Base-by-base conservation (phyloP, 441 rosid species). In the Jatropha podagrica region DNA sequence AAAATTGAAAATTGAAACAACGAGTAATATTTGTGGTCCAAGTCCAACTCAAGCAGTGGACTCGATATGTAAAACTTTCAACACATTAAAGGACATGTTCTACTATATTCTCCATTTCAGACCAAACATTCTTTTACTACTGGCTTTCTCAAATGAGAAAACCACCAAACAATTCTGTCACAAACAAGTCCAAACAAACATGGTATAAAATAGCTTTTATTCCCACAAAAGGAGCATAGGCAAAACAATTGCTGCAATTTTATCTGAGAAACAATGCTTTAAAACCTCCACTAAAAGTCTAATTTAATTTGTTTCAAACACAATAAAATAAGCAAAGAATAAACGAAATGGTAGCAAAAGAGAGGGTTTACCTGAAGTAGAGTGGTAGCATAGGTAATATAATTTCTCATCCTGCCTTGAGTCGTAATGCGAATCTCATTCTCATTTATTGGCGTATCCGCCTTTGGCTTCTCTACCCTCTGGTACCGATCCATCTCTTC, bases 401-500 rank as follows among this genome's bases (percentile, higher is more conserved):
- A 91, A 81, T 84, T 91, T 68, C 92, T 84, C 87, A 88, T 87
- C 63, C 90, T 82, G 59, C 96, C 96, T 72, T 80, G 83, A 75
- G 86, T 83, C 5, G 93, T 91, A 78, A 91, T 83, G 48, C 93
- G 88, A 83, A 91, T 87, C 89, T 89, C 93, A 44, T 89, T 91
- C 77, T 84, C 91, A 72, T 84, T 88, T 41, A 90, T 87, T 64
- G 88, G 86, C 20, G 90, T 82, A 20, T 85, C 90, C 0, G 69
- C 81, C 80, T 78, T 86, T 13, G 86, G 82, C 84, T 88, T 91
- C 92, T 84, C 87, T 69, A 91, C 90, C 55, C 92, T 83, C 71
- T 88, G 90, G 69, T 91, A 89, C 84, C 85, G 82, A 69, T 91
- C 96, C 96, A 91, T 91, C 51, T 75, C 23, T 58, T 67, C 10